A percentile compares a stretch with the other conserved stretches of the same genome.
phyloP scores from a whole-genome alignment of 2,329 filamentous ascomycete genomes.

The Trichoderma guizhouense region DNA sequence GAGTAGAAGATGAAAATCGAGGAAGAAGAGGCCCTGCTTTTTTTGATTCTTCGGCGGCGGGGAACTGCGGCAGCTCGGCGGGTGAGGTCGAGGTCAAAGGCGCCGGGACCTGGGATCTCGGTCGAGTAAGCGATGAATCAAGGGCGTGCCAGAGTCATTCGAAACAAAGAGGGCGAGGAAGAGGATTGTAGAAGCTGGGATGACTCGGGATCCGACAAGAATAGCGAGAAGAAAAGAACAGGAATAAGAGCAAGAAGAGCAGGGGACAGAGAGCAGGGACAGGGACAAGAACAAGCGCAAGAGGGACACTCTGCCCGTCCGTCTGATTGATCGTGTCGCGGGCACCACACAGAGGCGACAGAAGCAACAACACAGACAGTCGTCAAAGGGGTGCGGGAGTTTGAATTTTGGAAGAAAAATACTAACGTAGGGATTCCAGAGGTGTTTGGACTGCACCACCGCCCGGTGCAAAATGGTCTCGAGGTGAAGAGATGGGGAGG shows the following conservation, averaged over 20 bases:
- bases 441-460: constrained; percentile 1
- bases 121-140: constrained; percentile 19
- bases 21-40: background rate
- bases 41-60: background rate
- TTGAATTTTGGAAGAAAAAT: background rate
- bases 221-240: background rate
- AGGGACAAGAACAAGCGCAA: constrained; percentile 8
- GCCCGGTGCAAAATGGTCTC: constrained; percentile 6
- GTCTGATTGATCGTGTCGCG: background rate
- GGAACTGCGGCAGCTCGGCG: constrained; percentile 7
- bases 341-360: background rate
- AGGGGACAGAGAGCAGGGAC: background rate
- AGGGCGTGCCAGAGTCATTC: constrained; percentile 16
- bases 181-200: background rate
- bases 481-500: constrained; percentile 10
- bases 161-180: background rate
- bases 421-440: constrained; percentile 9
- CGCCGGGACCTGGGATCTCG: constrained; percentile 17
- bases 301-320: background rate
- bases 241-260: background rate
- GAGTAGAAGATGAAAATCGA: background rate
- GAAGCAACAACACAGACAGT: background rate
- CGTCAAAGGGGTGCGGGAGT: background rate
- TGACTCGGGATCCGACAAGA: background rate
- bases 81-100: constrained; percentile 12